Evolutionary conservation across 208 protist species (phyloP), one percentile per base, ranked within the genome.

Genomic region (Trypanosoma platydactyli): DNA sequence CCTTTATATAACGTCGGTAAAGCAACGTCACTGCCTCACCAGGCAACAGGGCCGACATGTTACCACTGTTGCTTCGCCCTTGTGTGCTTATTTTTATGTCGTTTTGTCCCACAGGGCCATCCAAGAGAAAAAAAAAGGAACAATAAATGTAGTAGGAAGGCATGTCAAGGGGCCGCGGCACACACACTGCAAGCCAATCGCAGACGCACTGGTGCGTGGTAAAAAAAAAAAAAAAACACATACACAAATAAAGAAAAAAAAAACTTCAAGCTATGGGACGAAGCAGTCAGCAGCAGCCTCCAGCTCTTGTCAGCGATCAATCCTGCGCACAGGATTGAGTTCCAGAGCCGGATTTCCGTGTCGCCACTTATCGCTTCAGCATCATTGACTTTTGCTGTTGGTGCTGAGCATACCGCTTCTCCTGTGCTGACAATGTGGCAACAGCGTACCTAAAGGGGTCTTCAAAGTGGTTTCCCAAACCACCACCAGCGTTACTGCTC

Each of bases 1-100:
- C 74, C 58, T 95, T 95, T 54, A 95, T 64, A 50, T 95, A 95
- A n/a, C 89, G 86, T 22, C 89, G 59, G 61, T 95, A 92, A n/a
- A 95, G 74, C 45, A 95, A 71, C 27, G 82, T 70, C 20, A 95
- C 86, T 15, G 89, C 89, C 65, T 91, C 86, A n/a, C 80, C 72
- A 4, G 89, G 86, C 15, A 95, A 71, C 15, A 95, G 76, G 12
- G 86, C 81, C 24, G 89, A 91, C 89, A 50, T 72, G 45, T 9
- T 45, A 4, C 5, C 41, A 9, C 30, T 52, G 51, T 42, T 13
- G 33, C 9, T n/a, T n/a, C n/a, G n/a, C n/a, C n/a, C n/a, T 38
- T 9, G 33, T 38, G 33, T 9, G 3, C 33, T 38, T 38, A 9
- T 38, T 3, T 38, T 38, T 38, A 38, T 38, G 33, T 38, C 33